Conservation (phyloP, 192 early-diverging fungal genomes). For the Linnemannia hyalina region DNA sequence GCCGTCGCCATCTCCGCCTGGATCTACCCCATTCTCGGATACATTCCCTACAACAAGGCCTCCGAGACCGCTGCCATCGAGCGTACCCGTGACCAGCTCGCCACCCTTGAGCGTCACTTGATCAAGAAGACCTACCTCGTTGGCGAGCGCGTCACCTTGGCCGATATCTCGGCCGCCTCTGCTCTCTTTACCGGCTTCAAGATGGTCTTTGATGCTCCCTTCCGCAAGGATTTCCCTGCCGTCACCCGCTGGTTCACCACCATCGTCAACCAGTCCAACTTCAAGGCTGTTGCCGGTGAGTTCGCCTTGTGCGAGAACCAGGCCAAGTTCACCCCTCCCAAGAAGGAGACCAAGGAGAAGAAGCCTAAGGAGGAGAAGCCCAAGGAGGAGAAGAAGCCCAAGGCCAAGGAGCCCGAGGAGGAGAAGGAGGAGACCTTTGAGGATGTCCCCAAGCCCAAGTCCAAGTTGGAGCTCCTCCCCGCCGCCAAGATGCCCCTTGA, state of each 20-base stretch:
- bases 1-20: constrained; percentile 56
- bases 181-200: constrained; percentile 64
- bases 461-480: constrained; percentile 89
- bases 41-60: constrained; percentile 61
- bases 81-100: constrained; percentile 72
- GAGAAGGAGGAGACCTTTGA: constrained; percentile 73
- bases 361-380: constrained; percentile 70
- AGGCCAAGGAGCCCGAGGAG: constrained; percentile 64
- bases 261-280: constrained; percentile 83
- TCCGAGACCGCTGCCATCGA: constrained; percentile 80
- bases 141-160: constrained; percentile 92
- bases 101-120: constrained; percentile 83
- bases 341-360: constrained; percentile 78
- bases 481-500: constrained; percentile 86
- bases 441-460: constrained; percentile 92
- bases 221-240: constrained; percentile 90
- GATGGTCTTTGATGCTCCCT: constrained; percentile 76
- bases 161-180: constrained; percentile 84
- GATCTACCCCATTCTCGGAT: constrained; percentile 64
- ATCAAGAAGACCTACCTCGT: constrained; percentile 92
- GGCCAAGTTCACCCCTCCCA: constrained; percentile 59
- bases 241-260: constrained; percentile 95
- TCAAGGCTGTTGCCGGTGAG: constrained; percentile 86
- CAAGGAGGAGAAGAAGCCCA: constrained; percentile 64
- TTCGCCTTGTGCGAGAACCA: constrained; percentile 75